phyloP scores from a whole-genome alignment of 2,329 filamentous ascomycete species.

The Colletotrichum sp. region DNA sequence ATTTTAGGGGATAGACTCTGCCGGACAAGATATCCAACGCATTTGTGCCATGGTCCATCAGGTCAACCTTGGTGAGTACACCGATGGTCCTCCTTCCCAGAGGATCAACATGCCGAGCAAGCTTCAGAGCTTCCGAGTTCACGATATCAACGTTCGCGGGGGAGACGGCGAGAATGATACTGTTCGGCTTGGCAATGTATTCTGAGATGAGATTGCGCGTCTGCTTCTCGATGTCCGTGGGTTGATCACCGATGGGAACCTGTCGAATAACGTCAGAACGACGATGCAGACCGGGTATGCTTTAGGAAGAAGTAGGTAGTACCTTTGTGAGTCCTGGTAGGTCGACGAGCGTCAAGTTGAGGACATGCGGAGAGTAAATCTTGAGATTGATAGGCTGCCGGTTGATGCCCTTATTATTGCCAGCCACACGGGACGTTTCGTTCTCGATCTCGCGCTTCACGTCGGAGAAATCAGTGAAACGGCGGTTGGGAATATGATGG shows the following conservation, averaged over 20 bases:
- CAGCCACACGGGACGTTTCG: conserved; percentile 89
- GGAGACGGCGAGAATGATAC: conserved; percentile 94
- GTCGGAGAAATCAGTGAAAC: conserved; percentile 89
- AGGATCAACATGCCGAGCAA: conserved; percentile 95
- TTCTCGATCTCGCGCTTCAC: conserved; percentile 97
- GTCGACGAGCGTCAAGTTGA: conserved; percentile 96
- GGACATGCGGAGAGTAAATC: conserved; percentile 95
- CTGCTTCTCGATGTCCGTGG: conserved; percentile 97
- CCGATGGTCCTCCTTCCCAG: conserved; percentile 95
- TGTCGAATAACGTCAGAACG: conserved; percentile 35
- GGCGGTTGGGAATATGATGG: conserved; percentile 88
- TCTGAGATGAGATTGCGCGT: conserved; percentile 95
- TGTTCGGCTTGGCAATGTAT: conserved; percentile 99
- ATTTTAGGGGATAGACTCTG: conserved; percentile 93
- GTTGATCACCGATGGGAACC: conserved; percentile 97
- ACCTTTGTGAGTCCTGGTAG: conserved; percentile 95
- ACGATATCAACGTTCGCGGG: conserved; percentile 98
- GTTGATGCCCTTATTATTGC: conserved; percentile 98
- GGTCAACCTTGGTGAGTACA: conserved; percentile 93
- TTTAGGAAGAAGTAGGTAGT: conserved; percentile 22
- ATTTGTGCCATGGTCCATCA: conserved; percentile 99
- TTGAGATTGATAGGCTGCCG: conserved; percentile 97
- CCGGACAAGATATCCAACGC: conserved; percentile 97
- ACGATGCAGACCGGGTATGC: background rate
- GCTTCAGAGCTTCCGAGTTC: conserved; percentile 96